Evolutionary conservation across 2,329 filamentous ascomycete genomes (phyloP).

Genomic region (Coniochaeta sp.): DNA sequence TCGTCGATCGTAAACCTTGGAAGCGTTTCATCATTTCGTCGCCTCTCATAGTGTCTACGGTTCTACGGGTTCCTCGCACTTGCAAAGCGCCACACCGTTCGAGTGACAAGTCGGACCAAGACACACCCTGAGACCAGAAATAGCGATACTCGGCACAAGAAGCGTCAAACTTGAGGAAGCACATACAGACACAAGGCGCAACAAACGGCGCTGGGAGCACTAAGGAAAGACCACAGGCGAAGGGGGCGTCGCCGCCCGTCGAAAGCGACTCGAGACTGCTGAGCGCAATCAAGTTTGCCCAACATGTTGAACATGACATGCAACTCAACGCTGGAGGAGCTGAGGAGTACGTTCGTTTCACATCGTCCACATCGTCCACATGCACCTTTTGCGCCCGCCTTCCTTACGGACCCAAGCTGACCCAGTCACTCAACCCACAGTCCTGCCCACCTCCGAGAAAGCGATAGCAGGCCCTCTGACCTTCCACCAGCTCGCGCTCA

Average conservation of each 20-base stretch:
- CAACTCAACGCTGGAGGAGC: constrained; percentile 34
- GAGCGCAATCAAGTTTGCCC: background rate
- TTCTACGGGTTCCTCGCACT: too few relatives aligned
- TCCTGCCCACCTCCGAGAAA: constrained; percentile 35
- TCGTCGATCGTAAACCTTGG: background rate
- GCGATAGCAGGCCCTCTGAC: constrained; percentile 39
- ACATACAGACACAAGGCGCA: background rate
- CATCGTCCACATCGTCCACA: too few relatives aligned
- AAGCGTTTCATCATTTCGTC: background rate
- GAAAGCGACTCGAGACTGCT: background rate
- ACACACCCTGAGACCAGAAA: too few relatives aligned
- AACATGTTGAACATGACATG: constrained; percentile 25
- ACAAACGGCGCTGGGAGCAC: background rate
- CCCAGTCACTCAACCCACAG: constrained; percentile 17
- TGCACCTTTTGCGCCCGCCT: too few relatives aligned
- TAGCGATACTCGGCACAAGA: background rate
- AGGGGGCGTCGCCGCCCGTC: background rate
- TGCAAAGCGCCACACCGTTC: background rate
- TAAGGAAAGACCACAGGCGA: too few relatives aligned
- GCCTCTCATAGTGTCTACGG: background rate
- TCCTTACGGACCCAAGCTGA: background rate
- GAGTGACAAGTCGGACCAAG: too few relatives aligned
- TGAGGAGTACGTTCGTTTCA: constrained; percentile 26
- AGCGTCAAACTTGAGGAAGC: background rate
- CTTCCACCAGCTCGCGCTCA: constrained; percentile 47